A percentile compares a stretch with the other conserved stretches of the same genome.
Conservation (phyloP, 345 rosid genomes). For the Arabis hirsuta region DNA sequence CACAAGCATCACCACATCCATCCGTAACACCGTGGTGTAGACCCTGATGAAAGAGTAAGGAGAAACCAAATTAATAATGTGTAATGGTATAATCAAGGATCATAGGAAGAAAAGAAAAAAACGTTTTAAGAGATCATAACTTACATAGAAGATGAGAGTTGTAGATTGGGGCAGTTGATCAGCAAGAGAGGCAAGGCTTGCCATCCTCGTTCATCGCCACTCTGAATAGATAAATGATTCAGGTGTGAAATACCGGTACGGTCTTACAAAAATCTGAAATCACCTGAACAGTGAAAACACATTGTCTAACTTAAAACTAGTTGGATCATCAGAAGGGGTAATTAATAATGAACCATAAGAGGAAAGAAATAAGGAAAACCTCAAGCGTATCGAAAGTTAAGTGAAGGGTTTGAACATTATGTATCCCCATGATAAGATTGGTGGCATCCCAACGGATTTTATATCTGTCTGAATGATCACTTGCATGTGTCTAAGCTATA, state of each 20-base stretch:
- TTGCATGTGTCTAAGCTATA: neutral
- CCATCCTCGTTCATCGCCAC: slow-evolving; percentile 15
- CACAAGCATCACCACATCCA: slow-evolving; percentile 33
- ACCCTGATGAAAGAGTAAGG: slow-evolving; percentile 1
- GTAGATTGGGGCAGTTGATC: slow-evolving; percentile 28
- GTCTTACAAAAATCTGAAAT: slow-evolving; percentile 18
- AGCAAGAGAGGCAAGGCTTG: slow-evolving; percentile 21
- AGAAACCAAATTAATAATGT: neutral
- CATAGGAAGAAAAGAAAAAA: too few relatives aligned
- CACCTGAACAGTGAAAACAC: slow-evolving; percentile 12
- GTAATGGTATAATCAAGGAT: too few relatives aligned
- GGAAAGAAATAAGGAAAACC: neutral
- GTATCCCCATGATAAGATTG: slow-evolving; percentile 27
- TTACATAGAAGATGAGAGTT: slow-evolving; percentile 19
- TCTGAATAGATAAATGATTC: slow-evolving; percentile 14
- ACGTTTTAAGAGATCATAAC: too few relatives aligned
- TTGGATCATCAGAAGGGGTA: neutral
- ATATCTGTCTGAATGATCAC: neutral
- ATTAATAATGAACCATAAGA: neutral
- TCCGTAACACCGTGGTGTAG: slow-evolving; percentile 7
- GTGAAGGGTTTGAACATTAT: slow-evolving; percentile 25
- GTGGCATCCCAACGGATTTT: slow-evolving; percentile 1
- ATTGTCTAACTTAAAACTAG: neutral
- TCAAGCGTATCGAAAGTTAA: slow-evolving; percentile 23
- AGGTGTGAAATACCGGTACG: slow-evolving; percentile 9